phyloP scores from a whole-genome alignment of 495 filamentous ascomycete species.

The Chaetomium cochliodes region DNA sequence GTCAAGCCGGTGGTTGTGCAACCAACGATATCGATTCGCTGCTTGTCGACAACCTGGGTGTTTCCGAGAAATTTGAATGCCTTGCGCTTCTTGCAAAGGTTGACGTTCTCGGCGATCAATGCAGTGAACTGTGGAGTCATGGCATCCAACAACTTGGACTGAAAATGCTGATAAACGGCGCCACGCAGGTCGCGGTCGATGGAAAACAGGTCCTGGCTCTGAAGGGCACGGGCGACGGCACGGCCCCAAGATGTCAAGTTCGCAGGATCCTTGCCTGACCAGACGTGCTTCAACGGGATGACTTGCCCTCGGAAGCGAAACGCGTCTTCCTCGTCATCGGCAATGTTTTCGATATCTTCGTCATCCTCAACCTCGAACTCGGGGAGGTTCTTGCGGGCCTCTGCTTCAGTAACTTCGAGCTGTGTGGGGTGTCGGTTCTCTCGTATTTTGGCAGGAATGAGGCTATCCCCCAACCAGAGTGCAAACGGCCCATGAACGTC shows the following conservation, averaged over 20 bases:
- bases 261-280: slow-evolving; percentile 37
- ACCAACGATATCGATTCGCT: slow-evolving; percentile 46
- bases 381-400: slow-evolving; percentile 25
- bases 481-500: slow-evolving; percentile 51
- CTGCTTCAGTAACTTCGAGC: slow-evolving; percentile 33
- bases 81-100: slow-evolving; percentile 38
- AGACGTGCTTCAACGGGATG: slow-evolving; percentile 37
- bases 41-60: slow-evolving; percentile 29
- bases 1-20: slow-evolving; percentile 71
- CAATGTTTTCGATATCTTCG: slow-evolving; percentile 39
- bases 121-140: slow-evolving; percentile 28
- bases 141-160: slow-evolving; percentile 34
- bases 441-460: slow-evolving; percentile 31
- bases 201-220: slow-evolving; percentile 34
- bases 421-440: slow-evolving; percentile 23
- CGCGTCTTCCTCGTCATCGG: slow-evolving; percentile 43
- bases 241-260: slow-evolving; percentile 19
- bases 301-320: slow-evolving; percentile 37
- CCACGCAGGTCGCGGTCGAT: slow-evolving; percentile 38
- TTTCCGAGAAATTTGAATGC: slow-evolving; percentile 36
- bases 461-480: slow-evolving; percentile 60
- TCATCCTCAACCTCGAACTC: slow-evolving; percentile 43
- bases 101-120: slow-evolving; percentile 31
- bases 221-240: slow-evolving; percentile 19
- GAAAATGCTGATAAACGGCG: slow-evolving; percentile 44